Evolutionary conservation across 257 asterid species (phyloP).

Genomic region (Mitragyna speciosa): DNA sequence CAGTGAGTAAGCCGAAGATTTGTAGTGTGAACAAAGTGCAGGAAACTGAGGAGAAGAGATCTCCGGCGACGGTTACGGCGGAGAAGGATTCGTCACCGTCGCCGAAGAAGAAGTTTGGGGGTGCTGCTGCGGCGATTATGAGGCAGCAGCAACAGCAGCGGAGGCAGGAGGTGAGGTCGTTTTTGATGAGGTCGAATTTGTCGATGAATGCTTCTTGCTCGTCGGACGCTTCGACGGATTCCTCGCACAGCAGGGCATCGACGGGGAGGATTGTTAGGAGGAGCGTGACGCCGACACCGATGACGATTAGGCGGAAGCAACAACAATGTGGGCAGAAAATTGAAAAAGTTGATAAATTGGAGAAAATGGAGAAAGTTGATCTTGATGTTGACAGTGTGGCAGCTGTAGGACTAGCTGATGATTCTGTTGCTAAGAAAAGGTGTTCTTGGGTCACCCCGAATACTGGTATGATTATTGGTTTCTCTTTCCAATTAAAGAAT

Average conservation of each 20-base stretch:
- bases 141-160: constrained; percentile 47
- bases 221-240: constrained; percentile 90
- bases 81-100: constrained; percentile 38
- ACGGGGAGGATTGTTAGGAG: constrained; percentile 68
- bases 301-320: constrained; percentile 39
- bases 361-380: constrained; percentile 37
- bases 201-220: constrained; percentile 84
- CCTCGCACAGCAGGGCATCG: constrained; percentile 84
- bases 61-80: constrained; percentile 31
- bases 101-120: constrained; percentile 44
- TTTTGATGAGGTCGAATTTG: constrained; percentile 39
- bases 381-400: constrained; percentile 45
- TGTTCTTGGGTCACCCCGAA: constrained; percentile 95
- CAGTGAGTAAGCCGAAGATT: constrained; percentile 41
- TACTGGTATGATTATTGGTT: constrained; percentile 52
- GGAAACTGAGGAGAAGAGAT: constrained; percentile 46
- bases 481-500: background rate
- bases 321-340: constrained; percentile 52
- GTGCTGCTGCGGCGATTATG: constrained; percentile 43
- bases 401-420: constrained; percentile 30
- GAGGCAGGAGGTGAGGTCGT: constrained; percentile 13
- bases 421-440: constrained; percentile 60
- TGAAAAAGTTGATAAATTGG: constrained; percentile 39
- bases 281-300: constrained; percentile 32
- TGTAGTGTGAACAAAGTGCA: constrained; percentile 34